These are phyloP conservation scores for Hippophae rhamnoides DNA, from an alignment of 306 rosid species.

Conservation along the genomic window DNA sequence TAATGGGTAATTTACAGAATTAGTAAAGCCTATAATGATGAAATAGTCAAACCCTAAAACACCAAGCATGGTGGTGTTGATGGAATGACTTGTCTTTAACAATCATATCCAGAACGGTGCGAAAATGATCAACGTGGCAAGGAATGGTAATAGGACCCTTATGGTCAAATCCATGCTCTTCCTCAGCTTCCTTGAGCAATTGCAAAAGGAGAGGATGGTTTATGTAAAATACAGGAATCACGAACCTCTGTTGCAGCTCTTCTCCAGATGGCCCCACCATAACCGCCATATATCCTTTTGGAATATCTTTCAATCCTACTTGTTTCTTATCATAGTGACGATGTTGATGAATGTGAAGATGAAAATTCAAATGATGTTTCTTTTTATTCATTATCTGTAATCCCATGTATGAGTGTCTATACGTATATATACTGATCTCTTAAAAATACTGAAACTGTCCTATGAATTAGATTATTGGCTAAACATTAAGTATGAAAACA, in stretches of 20 bases:
- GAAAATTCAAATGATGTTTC: constrained; percentile 33
- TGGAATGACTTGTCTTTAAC: constrained; percentile 32
- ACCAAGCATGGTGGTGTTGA: constrained; percentile 42
- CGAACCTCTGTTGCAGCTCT: constrained; percentile 59
- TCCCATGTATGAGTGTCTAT: too few species aligned
- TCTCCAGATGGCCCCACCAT: constrained; percentile 53
- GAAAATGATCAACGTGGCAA: constrained; percentile 71
- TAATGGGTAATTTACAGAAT: background rate
- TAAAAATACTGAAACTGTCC: constrained; percentile 3
- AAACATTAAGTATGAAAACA: background rate
- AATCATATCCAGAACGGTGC: constrained; percentile 55
- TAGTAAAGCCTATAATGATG: background rate
- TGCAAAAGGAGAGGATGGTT: constrained; percentile 77
- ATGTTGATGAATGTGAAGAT: constrained; percentile 33
- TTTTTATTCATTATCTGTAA: too few species aligned
- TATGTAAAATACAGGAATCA: constrained; percentile 72
- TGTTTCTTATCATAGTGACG: constrained; percentile 17
- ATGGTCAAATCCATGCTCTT: constrained; percentile 75
- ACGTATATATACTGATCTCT: too few species aligned
- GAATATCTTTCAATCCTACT: constrained; percentile 41
- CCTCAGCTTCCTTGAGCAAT: constrained; percentile 70
- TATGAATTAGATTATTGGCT: background rate
- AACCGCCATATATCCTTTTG: constrained; percentile 72
- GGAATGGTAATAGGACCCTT: constrained; percentile 84
- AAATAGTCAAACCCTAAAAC: constrained; percentile 54